Percentiles rank a stretch among this genome's conserved stretches.
Evolutionary conservation across 1,284 basidiomycete species (phyloP).

Genomic region (Fistulina hepatica): DNA sequence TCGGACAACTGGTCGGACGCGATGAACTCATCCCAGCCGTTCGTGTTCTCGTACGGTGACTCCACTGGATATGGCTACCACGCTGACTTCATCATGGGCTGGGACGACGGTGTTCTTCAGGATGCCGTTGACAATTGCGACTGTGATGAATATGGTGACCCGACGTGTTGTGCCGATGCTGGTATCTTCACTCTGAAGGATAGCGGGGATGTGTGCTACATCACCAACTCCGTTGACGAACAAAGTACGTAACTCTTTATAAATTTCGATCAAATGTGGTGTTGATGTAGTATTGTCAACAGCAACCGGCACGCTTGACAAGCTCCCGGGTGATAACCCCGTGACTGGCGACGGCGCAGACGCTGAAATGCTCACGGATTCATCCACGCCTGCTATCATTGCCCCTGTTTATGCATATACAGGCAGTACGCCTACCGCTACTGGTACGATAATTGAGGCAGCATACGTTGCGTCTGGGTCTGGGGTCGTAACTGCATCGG

Average conservation of each 20-base stretch:
- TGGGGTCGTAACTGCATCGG: too few species aligned
- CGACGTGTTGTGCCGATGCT: conserved; percentile 24
- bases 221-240: conserved; percentile 29
- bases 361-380: conserved; percentile 22
- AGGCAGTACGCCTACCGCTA: conserved; percentile 19
- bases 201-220: conserved; percentile 24
- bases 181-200: conserved; percentile 27
- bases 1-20: conserved; percentile 25
- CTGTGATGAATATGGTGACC: conserved; percentile 32
- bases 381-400: conserved; percentile 24
- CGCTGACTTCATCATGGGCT: conserved; percentile 42
- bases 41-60: conserved; percentile 34
- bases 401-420: conserved; percentile 31
- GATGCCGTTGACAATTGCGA: conserved; percentile 35
- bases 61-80: conserved; percentile 42
- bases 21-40: conserved; percentile 32
- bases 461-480: too few species aligned
- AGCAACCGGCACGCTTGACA: conserved; percentile 27
- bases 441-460: conserved; percentile 13
- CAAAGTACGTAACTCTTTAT: conserved; percentile 18
- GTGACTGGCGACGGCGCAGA: conserved; percentile 24
- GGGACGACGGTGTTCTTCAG: conserved; percentile 35
- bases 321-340: conserved; percentile 34
- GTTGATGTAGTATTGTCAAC: conserved; percentile 6
- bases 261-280: not conserved